Base-by-base conservation (phyloP, 1,284 basidiomycete species). In the Cryptococcus maquisensis region DNA sequence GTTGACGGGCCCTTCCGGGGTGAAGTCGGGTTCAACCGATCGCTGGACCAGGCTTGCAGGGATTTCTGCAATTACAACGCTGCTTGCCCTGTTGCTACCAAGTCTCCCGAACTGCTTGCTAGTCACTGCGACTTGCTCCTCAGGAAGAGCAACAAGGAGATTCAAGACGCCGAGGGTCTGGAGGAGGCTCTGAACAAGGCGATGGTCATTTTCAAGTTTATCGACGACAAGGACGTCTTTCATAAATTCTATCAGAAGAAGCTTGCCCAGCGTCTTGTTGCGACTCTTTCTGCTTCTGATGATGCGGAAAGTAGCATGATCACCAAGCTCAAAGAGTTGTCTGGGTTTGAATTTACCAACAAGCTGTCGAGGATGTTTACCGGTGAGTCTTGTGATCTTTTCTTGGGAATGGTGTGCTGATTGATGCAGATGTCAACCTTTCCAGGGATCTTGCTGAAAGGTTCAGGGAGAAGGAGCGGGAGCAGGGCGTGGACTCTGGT, bases 191-290 rank as follows among this genome's bases (percentile, higher is more conserved):
- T 98, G 44, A 89, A 92, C 74, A 88, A 92, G 69, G 90, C 93
- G 66, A 97, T 98, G 95, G 82, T 94, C 43, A 81, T 98, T 49
- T 98, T 99, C 87, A 97, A 97, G 77, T 98, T 97, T 75, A 87
- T 98, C 65, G 93, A 97, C 75, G 96, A 98, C 80, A 97, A 97
- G 81, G 96, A 98, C 69, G 93, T 98, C 12, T 99, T 98, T 86
- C 95, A 98, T 74, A 92, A 90, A 44, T 99, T 97, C 82, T 99
- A 99, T 80, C 90, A 90, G 43, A 97, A 92, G 66, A 95, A 95
- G 79, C 81, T 99, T 20, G 94, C 93, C 44, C 90, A 90, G 71
- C 91, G 96, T 64, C 84, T 99, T 36, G 94, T 99, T 62, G 87
- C 92, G 66, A 86, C 86, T 36, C 84, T 89, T 20, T 97, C 93